Evolutionary conservation across 2,329 filamentous ascomycete species (phyloP).

Genomic region (Penicillium vulpinum): DNA sequence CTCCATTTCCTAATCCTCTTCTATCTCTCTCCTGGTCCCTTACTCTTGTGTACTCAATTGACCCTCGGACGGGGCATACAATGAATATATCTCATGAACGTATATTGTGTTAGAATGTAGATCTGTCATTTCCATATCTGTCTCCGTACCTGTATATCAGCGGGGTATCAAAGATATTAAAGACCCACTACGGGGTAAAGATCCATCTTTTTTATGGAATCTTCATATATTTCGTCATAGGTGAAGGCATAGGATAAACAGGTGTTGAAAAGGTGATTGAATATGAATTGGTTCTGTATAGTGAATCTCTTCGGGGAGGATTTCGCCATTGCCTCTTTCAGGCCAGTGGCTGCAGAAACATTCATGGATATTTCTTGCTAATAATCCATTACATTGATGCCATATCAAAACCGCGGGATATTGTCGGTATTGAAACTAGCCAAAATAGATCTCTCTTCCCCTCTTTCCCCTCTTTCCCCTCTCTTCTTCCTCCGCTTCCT

Average conservation of each 20-base stretch:
- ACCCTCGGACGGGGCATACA: constrained; percentile 20
- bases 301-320: no score
- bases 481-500: no score
- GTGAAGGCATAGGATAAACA: background rate
- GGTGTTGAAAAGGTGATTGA: background rate
- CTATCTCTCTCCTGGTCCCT: constrained; percentile 9
- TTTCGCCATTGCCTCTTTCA: background rate
- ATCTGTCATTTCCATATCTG: background rate
- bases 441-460: background rate
- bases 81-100: constrained; percentile 28
- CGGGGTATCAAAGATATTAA: background rate
- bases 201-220: background rate
- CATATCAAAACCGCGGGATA: no score
- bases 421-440: no score
- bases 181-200: constrained; percentile 1
- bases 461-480: no score
- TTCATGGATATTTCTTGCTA: no score
- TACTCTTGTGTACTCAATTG: constrained; percentile 20
- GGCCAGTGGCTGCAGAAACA: background rate
- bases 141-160: background rate
- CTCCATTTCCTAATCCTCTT: constrained; percentile 6
- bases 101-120: background rate
- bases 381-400: no score
- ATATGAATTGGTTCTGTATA: background rate
- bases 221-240: background rate